A percentile compares a stretch with the other conserved stretches of the same genome.
phyloP scores from a whole-genome alignment of 2,329 filamentous ascomycete species.

The Leptographium wingfieldii region DNA sequence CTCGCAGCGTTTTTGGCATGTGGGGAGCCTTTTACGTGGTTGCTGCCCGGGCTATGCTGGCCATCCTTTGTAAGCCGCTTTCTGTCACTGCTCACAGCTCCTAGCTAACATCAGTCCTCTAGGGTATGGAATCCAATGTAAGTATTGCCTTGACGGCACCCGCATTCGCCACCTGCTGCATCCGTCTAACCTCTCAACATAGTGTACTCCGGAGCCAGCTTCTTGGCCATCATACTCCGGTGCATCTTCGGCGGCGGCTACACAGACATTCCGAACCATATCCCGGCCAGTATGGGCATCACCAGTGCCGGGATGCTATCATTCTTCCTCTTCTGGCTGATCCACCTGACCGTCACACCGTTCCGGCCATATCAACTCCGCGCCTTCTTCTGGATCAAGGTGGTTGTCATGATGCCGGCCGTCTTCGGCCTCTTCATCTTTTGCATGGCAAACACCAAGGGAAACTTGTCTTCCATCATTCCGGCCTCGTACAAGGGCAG shows the following conservation, averaged over 20 bases:
- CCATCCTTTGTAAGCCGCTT: slow-evolving; percentile 16
- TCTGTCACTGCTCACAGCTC: background rate
- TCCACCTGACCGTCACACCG: slow-evolving; percentile 15
- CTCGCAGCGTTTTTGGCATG: slow-evolving; percentile 27
- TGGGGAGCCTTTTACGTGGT: slow-evolving; percentile 26
- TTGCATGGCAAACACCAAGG: slow-evolving; percentile 26
- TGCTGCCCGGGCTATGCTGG: slow-evolving; percentile 23
- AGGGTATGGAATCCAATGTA: slow-evolving; percentile 18
- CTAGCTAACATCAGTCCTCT: background rate
- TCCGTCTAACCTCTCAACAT: background rate
- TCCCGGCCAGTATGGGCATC: slow-evolving; percentile 18
- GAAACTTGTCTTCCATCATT: slow-evolving; percentile 17
- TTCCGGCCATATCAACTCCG: slow-evolving; percentile 30
- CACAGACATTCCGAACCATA: slow-evolving; percentile 23
- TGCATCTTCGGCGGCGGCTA: slow-evolving; percentile 20
- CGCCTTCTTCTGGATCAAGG: slow-evolving; percentile 32
- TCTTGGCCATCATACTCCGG: slow-evolving; percentile 14
- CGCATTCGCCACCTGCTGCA: background rate
- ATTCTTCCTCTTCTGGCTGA: slow-evolving; percentile 15
- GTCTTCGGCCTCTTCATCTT: slow-evolving; percentile 21
- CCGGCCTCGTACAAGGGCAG: slow-evolving; percentile 11
- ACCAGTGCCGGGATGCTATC: slow-evolving; percentile 13
- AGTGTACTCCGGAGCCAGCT: slow-evolving; percentile 12
- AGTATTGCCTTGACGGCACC: background rate
- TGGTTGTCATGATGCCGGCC: slow-evolving; percentile 23